Conservation (phyloP, 148 eudicot genomes). For the Rhododendron kiyosumense region DNA sequence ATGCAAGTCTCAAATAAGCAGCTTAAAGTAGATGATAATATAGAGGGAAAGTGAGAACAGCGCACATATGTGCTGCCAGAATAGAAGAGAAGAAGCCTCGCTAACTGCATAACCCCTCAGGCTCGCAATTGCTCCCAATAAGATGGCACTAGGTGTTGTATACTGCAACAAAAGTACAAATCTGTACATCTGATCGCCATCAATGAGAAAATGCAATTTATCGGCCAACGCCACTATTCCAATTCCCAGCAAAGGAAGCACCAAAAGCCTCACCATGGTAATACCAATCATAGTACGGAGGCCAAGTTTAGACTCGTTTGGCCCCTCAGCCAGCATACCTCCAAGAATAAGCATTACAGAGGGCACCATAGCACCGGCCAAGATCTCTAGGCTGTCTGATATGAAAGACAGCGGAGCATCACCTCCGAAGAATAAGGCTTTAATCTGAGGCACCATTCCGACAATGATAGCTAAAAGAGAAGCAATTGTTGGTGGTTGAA, state of each 20-base stretch:
- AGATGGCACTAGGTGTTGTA: conserved; percentile 66
- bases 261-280: conserved; percentile 41
- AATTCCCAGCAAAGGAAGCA: conserved; percentile 59
- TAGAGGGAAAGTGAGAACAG: conserved; percentile 58
- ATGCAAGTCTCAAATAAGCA: conserved; percentile 23
- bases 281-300: conserved; percentile 53
- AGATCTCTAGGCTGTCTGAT: conserved; percentile 57
- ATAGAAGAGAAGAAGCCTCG: conserved; percentile 60
- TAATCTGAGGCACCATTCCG: conserved; percentile 54
- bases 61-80: conserved; percentile 70
- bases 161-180: conserved; percentile 64
- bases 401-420: conserved; percentile 53
- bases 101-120: conserved; percentile 63
- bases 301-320: conserved; percentile 52
- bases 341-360: conserved; percentile 75
- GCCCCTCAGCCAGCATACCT: conserved; percentile 70
- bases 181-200: conserved; percentile 50
- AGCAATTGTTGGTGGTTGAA: conserved; percentile 70
- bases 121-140: conserved; percentile 66
- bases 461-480: conserved; percentile 49
- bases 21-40: conserved; percentile 43
- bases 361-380: conserved; percentile 64
- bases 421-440: conserved; percentile 36
- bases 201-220: conserved; percentile 38
- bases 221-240: conserved; percentile 44